A percentile compares a stretch with the other conserved stretches of the same genome.
Conservation (phyloP, 371 early-diverging fungal species). For the Apophysomyces ossiformis region DNA sequence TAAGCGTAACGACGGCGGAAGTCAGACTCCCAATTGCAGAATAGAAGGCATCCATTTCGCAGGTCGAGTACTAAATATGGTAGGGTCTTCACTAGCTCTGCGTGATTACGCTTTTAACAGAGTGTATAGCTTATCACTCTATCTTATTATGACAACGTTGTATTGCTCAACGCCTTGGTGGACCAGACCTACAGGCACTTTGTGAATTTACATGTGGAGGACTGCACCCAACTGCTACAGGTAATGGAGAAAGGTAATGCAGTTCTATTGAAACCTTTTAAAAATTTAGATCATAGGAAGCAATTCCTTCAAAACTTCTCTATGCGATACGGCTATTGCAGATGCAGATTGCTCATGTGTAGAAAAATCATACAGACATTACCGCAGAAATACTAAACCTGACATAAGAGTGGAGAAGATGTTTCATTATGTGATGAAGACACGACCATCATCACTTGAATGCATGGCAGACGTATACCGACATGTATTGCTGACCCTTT, state of each 20-base stretch:
- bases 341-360: neutral
- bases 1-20: neutral
- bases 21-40: neutral
- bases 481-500: neutral
- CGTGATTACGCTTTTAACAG: neutral
- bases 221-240: neutral
- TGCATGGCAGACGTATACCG: neutral
- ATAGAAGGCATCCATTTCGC: neutral
- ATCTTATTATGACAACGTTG: neutral
- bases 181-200: neutral
- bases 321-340: neutral
- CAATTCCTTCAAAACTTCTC: neutral
- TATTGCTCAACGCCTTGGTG: neutral
- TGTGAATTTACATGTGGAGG: neutral
- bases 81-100: neutral
- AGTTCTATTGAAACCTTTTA: neutral
- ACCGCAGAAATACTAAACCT: neutral
- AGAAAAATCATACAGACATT: neutral
- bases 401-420: neutral
- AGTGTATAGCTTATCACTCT: neutral
- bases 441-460: neutral
- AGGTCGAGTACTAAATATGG: slow-evolving; percentile 6
- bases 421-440: slow-evolving; percentile 1
- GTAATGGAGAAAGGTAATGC: neutral
- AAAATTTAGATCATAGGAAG: neutral